Evolutionary conservation across 305 asterid genomes (phyloP).

Genomic region (Fraxinus xanthoxyloides): DNA sequence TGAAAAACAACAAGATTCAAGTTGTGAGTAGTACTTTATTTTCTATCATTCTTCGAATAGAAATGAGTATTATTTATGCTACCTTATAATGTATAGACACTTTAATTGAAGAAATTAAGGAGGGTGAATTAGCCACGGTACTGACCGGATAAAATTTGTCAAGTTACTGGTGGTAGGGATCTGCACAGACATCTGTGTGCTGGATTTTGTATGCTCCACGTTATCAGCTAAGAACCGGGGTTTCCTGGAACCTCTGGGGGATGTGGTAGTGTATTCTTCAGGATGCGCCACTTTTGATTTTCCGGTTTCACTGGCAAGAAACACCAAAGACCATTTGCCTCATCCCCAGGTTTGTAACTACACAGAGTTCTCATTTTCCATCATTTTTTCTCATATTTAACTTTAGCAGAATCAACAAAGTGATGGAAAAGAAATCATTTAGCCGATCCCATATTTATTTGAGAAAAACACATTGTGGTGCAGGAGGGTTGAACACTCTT

Average conservation of each 20-base stretch:
- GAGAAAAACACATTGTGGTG: neutral
- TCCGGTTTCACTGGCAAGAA: slow-evolving; percentile 43
- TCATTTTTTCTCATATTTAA: neutral
- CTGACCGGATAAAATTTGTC: slow-evolving; percentile 6
- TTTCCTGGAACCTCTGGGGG: slow-evolving; percentile 49
- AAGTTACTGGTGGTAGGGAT: slow-evolving; percentile 61
- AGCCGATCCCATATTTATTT: neutral
- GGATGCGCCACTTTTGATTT: slow-evolving; percentile 78
- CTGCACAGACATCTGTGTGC: slow-evolving; percentile 77
- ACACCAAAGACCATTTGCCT: slow-evolving; percentile 39
- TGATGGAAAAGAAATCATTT: neutral
- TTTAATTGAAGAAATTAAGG: neutral
- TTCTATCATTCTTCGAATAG: neutral
- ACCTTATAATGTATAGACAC: neutral
- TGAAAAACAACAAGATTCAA: slow-evolving; percentile 49
- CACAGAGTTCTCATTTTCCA: neutral
- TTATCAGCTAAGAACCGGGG: slow-evolving; percentile 63
- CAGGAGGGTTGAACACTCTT: neutral
- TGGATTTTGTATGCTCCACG: slow-evolving; percentile 68
- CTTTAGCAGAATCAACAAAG: neutral
- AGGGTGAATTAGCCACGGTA: neutral
- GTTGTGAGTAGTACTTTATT: slow-evolving; percentile 28
- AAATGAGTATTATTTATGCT: neutral
- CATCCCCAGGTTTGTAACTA: slow-evolving; percentile 53
- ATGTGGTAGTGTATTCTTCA: slow-evolving; percentile 53